Percentiles rank a stretch among this genome's conserved stretches.
Evolutionary conservation across 2,329 filamentous ascomycete genomes (phyloP).

Genomic region (Monascus ruber): DNA sequence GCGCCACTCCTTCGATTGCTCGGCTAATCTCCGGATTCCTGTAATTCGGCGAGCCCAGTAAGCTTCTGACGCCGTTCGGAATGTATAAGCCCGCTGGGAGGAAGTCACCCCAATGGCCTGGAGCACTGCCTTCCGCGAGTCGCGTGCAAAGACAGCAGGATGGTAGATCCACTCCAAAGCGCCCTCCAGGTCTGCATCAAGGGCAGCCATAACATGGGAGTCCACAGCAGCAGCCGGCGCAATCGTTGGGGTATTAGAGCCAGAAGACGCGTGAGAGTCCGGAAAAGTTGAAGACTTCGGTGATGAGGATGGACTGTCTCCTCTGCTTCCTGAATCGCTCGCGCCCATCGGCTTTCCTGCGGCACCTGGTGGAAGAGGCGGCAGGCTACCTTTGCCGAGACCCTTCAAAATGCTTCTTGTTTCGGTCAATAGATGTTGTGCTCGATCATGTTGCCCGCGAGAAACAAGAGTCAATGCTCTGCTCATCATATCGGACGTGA

Average conservation of each 20-base stretch:
- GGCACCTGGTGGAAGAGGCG: slow-evolving; percentile 58
- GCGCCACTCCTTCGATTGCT: slow-evolving; percentile 82
- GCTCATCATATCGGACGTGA: slow-evolving; percentile 96
- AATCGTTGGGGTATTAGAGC: slow-evolving; percentile 35
- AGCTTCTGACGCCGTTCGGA: slow-evolving; percentile 76
- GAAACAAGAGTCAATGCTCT: slow-evolving; percentile 82
- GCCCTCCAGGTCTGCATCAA: slow-evolving; percentile 82
- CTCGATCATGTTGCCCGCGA: slow-evolving; percentile 83
- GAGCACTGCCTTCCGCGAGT: slow-evolving; percentile 88
- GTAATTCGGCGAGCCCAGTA: slow-evolving; percentile 76
- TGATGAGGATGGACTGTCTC: slow-evolving; percentile 25
- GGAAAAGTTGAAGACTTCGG: slow-evolving; percentile 24
- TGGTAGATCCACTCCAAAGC: slow-evolving; percentile 97
- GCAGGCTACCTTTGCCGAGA: slow-evolving; percentile 85
- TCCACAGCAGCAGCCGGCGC: slow-evolving; percentile 66
- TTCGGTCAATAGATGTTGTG: slow-evolving; percentile 82
- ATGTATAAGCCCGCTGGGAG: slow-evolving; percentile 86
- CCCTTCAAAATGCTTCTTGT: slow-evolving; percentile 93
- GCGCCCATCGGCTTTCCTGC: slow-evolving; percentile 32
- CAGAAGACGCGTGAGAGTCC: slow-evolving; percentile 22
- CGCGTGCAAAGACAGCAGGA: slow-evolving; percentile 84
- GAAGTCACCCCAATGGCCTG: slow-evolving; percentile 96
- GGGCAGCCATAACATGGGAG: slow-evolving; percentile 63
- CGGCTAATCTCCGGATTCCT: slow-evolving; percentile 70
- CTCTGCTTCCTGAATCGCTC: slow-evolving; percentile 29